Percentiles rank a stretch among this genome's conserved stretches.
These are phyloP conservation scores for Onygenales sp. DNA, from an alignment of 2,329 filamentous ascomycete genomes.

Conservation along the genomic window DNA sequence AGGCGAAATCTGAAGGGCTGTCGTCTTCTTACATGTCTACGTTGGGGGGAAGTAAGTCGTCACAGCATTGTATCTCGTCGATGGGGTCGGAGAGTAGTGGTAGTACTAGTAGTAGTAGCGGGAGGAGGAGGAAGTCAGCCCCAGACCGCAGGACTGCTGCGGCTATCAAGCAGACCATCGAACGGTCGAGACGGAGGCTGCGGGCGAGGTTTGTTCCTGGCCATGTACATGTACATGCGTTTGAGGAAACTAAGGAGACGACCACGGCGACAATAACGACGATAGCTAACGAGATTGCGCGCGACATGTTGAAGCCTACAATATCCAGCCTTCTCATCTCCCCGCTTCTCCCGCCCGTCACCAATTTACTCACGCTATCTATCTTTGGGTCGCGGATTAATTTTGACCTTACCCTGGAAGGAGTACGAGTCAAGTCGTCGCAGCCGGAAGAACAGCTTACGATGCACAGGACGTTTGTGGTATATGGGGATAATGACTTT, in stretches of 20 bases:
- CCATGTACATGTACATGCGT: not conserved
- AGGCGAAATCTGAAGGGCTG: slow-evolving; percentile 22
- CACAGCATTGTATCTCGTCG: no score
- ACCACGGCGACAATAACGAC: not conserved
- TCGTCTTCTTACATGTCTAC: slow-evolving; percentile 18
- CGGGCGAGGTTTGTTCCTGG: slow-evolving; percentile 9
- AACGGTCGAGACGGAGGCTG: slow-evolving; percentile 24
- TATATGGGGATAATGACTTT: slow-evolving; percentile 66
- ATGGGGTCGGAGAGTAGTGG: no score
- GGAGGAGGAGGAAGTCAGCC: slow-evolving; percentile 20
- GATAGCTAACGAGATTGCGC: slow-evolving; percentile 7
- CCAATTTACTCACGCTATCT: slow-evolving; percentile 54
- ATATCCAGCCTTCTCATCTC: slow-evolving; percentile 53
- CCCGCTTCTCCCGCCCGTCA: slow-evolving; percentile 48
- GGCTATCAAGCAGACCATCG: slow-evolving; percentile 30
- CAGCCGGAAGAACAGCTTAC: slow-evolving; percentile 48
- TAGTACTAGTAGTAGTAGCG: not conserved
- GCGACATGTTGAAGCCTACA: slow-evolving; percentile 13
- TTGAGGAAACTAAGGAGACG: not conserved
- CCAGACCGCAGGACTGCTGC: slow-evolving; percentile 14
- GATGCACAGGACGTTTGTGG: slow-evolving; percentile 51
- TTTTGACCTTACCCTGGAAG: slow-evolving; percentile 17
- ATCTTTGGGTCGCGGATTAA: slow-evolving; percentile 27
- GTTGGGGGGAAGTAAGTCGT: slow-evolving; percentile 6
- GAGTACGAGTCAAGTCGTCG: slow-evolving; percentile 20